Evolutionary conservation across 208 protist genomes (phyloP).

Genomic region (Tritrichomonas musculus): DNA sequence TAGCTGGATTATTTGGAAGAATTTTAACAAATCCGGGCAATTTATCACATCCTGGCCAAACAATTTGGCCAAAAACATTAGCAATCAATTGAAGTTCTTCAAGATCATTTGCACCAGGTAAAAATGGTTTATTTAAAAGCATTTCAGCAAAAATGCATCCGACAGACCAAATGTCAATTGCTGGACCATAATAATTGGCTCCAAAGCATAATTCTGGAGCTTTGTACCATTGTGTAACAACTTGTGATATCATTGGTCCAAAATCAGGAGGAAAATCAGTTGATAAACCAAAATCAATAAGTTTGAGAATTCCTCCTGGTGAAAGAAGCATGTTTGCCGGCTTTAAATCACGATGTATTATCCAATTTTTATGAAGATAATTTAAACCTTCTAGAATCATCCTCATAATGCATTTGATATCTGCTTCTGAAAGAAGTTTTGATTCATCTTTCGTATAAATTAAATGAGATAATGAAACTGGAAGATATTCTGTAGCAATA

Average conservation of each 20-base stretch:
- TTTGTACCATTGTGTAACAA: conserved; percentile 61
- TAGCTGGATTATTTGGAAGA: not conserved
- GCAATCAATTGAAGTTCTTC: not conserved
- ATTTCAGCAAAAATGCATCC: conserved; percentile 61
- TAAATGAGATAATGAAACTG: conserved; percentile 82
- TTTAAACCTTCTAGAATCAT: conserved; percentile 38
- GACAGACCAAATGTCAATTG: conserved; percentile 56
- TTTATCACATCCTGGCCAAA: conserved; percentile 23
- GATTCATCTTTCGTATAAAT: conserved; percentile 59
- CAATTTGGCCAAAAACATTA: not conserved
- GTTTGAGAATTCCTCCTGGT: not conserved
- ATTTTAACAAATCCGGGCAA: not conserved
- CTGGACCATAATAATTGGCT: conserved; percentile 44
- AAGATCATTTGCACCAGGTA: not conserved
- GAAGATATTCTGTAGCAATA: conserved; percentile 89
- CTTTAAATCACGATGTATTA: not conserved
- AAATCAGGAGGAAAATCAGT: not conserved
- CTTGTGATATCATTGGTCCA: conserved; percentile 44
- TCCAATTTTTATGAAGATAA: conserved; percentile 37
- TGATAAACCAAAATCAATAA: conserved; percentile 14
- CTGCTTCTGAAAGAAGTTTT: conserved; percentile 72
- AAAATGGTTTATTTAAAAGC: conserved; percentile 38
- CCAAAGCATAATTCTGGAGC: conserved; percentile 58
- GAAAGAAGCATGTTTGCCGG: not conserved
- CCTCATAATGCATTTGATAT: conserved; percentile 86